Percentiles rank a stretch among this genome's conserved stretches.
phyloP scores from a whole-genome alignment of 139 green algal genomes.

The Mesotaenium endlicherianum region DNA sequence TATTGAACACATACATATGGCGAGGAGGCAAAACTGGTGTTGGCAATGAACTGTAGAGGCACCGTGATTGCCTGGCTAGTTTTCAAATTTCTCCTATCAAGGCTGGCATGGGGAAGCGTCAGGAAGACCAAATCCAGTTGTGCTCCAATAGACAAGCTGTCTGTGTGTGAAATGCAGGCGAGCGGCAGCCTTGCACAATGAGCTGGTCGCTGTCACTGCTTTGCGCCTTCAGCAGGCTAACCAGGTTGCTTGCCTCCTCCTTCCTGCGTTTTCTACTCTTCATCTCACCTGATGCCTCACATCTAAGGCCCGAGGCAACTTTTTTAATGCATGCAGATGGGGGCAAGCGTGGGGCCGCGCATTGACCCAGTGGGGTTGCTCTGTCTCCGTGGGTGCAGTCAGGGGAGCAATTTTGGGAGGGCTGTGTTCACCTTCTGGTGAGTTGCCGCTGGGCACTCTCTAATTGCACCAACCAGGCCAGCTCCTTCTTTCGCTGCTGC shows the following conservation, averaged over 20 bases:
- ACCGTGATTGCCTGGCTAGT: background rate
- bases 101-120: background rate
- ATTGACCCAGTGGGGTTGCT: background rate
- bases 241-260: conserved; percentile 7
- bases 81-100: background rate
- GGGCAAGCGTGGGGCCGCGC: background rate
- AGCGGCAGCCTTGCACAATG: background rate
- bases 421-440: conserved; percentile 17
- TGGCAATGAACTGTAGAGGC: background rate
- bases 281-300: background rate
- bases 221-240: background rate
- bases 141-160: background rate
- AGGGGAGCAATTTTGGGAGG: conserved; percentile 11
- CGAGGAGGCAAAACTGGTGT: background rate
- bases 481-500: background rate
- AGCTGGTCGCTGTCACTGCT: conserved; percentile 14
- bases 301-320: background rate
- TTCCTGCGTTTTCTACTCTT: background rate
- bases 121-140: background rate
- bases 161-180: background rate
- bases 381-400: conserved; percentile 2
- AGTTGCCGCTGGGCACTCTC: background rate
- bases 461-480: background rate
- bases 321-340: background rate
- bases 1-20: too few relatives aligned